Evolutionary conservation across 768 basidiomycete genomes (phyloP), one percentile per base, ranked within the genome.

Genomic region (Rhizopogon rudus): DNA sequence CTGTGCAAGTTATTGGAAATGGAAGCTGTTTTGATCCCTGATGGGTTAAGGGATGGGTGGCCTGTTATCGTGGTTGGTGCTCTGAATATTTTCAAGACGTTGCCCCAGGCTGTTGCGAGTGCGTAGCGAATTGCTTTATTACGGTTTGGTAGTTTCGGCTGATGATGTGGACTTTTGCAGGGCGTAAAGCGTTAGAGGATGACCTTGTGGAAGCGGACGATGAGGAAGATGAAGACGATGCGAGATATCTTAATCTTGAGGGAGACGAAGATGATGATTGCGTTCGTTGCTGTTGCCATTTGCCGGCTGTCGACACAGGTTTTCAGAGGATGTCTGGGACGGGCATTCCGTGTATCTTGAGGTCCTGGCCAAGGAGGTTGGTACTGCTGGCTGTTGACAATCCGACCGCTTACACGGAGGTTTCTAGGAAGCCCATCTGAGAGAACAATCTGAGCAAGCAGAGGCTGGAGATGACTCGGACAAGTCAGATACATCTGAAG

Each of bases 321-420:
- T 25, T 39, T 57, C 61, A 85, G 91, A 90, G 65, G 93, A 95
- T 67, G 90, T 93, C 14, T 93, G 88, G 85, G 92, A 94, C 63
- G 87, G 90, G 56, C 90, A 93, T 61, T 91, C 91, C 7, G 89
- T 87, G 6, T 95, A 93, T 66, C 77, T 93, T 43, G 91, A 94
- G 67, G 74, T 92, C 78, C 80, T 95, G 35, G 92, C 91, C 6
- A 82, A 83, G 61, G 88, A 93, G 79, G 90, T 88, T 66, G 44
- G 71, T 60, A 46, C 3, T 25, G 48, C 49, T 50, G 29, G 37
- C 44, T 49, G 25, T 39, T 46, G 52, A 25, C 6, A 25, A 25
- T 42, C n/a, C 43, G 35, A 40, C 31, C 41, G 16, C 43, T 58
- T 9, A 52, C 29, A 20, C 29, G 10, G 44, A 40, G 37, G 49